These are phyloP conservation scores for Pleurozium schreberi DNA, from an alignment of 225 moss, liverwort and hornwort species.

Conservation along the genomic window DNA sequence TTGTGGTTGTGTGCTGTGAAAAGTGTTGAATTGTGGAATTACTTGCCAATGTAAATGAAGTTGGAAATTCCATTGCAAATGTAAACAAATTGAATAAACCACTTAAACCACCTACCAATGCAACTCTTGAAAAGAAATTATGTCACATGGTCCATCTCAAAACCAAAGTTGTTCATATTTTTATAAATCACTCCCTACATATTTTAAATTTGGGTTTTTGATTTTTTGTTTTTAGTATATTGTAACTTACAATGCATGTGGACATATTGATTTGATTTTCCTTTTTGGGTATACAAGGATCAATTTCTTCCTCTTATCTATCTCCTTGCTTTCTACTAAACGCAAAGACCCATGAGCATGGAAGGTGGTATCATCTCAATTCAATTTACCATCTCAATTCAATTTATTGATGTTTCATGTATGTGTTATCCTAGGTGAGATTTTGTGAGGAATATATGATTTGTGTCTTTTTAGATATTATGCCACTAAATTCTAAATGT, in stretches of 20 bases:
- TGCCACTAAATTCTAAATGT: not conserved
- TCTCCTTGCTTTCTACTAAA: not conserved
- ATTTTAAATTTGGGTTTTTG: too few relatives aligned
- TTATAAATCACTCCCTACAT: not conserved
- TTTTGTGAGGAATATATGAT: not conserved
- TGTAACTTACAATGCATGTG: not conserved
- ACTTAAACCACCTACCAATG: too few relatives aligned
- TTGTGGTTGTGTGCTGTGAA: not conserved
- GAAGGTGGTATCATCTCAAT: not conserved
- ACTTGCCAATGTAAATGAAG: not conserved
- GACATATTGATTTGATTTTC: not conserved
- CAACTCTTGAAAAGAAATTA: not conserved
- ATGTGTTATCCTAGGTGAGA: not conserved
- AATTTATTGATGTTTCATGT: too few relatives aligned
- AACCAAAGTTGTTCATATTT: not conserved
- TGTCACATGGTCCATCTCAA: not conserved
- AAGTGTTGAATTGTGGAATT: not conserved
- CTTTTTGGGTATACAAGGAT: not conserved
- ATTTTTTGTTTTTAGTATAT: not conserved
- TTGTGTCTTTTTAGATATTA: not conserved
- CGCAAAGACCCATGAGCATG: not conserved
- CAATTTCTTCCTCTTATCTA: not conserved
- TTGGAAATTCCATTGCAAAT: not conserved
- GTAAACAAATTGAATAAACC: not conserved
- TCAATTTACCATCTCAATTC: too few relatives aligned